Evolutionary conservation across 306 rosid species (phyloP).

Genomic region (Castanospermum australe): DNA sequence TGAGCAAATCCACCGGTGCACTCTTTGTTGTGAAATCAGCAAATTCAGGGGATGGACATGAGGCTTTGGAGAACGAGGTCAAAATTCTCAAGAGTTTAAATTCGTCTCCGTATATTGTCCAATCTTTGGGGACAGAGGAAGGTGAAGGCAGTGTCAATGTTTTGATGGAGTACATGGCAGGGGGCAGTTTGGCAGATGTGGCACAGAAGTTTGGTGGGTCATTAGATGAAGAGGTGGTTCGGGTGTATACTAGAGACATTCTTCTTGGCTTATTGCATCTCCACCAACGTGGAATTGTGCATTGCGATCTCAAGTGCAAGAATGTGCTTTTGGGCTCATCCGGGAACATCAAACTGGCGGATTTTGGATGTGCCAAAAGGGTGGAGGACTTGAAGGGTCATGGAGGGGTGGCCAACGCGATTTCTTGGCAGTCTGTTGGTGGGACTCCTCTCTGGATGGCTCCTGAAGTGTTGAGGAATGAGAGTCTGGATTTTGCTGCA

Average conservation of each 20-base stretch:
- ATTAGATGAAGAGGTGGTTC: conserved; percentile 52
- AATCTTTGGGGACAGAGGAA: conserved; percentile 48
- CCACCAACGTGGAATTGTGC: conserved; percentile 51
- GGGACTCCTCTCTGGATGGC: conserved; percentile 84
- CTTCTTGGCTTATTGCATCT: conserved; percentile 48
- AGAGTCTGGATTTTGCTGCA: conserved; percentile 29
- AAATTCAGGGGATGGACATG: conserved; percentile 22
- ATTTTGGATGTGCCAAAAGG: conserved; percentile 62
- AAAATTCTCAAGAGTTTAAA: conserved; percentile 38
- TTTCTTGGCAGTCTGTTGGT: conserved; percentile 11
- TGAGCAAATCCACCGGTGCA: conserved; percentile 51
- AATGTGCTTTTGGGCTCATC: conserved; percentile 64
- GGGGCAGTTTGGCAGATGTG: conserved; percentile 64
- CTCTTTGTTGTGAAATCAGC: conserved; percentile 65
- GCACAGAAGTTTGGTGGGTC: conserved; percentile 57
- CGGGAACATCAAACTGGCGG: conserved; percentile 61
- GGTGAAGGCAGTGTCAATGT: conserved; percentile 33
- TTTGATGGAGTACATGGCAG: conserved; percentile 68
- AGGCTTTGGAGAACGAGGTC: conserved; percentile 46
- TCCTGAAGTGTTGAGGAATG: conserved; percentile 63
- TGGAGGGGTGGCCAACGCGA: background rate
- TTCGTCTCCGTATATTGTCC: conserved; percentile 45
- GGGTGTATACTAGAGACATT: conserved; percentile 56
- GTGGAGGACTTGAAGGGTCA: background rate
- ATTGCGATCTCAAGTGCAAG: conserved; percentile 64